A percentile compares a stretch with the other conserved stretches of the same genome.
These are phyloP conservation scores for Cylindricascospora bacillispora DNA, from an alignment of 1,139 yeast species.

Conservation along the genomic window DNA sequence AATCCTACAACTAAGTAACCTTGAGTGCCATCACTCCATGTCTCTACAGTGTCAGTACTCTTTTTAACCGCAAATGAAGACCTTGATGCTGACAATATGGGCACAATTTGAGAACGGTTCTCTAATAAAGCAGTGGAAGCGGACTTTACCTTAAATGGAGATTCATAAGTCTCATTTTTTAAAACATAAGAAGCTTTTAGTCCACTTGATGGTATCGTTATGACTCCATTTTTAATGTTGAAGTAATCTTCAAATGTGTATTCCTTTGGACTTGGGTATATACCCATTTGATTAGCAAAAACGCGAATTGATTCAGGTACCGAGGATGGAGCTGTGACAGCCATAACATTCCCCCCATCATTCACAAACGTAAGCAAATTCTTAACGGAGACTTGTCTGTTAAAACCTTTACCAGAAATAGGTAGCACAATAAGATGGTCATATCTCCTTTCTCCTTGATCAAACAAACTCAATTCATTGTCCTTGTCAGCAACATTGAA, in stretches of 20 bases:
- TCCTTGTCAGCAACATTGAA: conserved; percentile 18
- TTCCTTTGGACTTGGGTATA: conserved; percentile 71
- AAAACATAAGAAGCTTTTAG: no score
- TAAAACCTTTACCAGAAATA: conserved; percentile 30
- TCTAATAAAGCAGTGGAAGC: conserved; percentile 40
- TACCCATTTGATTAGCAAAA: conserved; percentile 70
- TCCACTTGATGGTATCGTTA: conserved; percentile 13
- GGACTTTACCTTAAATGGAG: conserved; percentile 11
- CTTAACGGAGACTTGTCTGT: conserved; percentile 31
- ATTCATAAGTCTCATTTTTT: no score
- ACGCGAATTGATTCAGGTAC: conserved; percentile 57
- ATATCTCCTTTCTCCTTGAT: conserved; percentile 33
- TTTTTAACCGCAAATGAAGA: conserved; percentile 42
- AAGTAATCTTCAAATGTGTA: conserved; percentile 60
- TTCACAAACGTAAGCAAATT: conserved; percentile 40
- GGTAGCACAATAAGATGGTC: conserved; percentile 49
- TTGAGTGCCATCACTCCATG: conserved; percentile 79
- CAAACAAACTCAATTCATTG: conserved; percentile 28
- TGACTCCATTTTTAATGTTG: conserved; percentile 7
- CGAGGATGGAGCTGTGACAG: conserved; percentile 44
- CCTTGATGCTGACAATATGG: conserved; percentile 55
- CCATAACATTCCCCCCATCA: conserved; percentile 63
- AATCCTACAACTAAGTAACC: conserved; percentile 67
- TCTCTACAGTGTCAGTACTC: conserved; percentile 29
- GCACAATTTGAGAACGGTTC: conserved; percentile 53